Base-by-base conservation (phyloP, 352 stramenopile species). In the Peronospora destructor region DNA sequence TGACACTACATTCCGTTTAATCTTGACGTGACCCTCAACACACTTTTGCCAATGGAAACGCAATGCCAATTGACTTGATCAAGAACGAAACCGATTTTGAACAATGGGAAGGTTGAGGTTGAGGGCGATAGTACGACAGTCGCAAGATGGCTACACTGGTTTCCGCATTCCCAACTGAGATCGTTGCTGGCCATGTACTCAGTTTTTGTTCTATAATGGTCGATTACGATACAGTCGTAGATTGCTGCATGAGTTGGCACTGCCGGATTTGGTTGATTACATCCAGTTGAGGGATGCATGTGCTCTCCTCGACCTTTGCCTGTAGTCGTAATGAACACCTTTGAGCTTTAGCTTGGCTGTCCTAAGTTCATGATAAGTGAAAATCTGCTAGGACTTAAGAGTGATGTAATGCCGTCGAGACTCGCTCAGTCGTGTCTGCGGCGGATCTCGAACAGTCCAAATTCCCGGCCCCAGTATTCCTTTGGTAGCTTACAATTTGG, bases 401-500 rank as follows among this genome's bases (percentile, higher is more conserved):
- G 23, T 26, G 5, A 26, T 36, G 6, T 8, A 36, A 36, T n/a
- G 30, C 36, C 7, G 9, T 26, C 36, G 4, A 16, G 6, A 21
- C 14, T 25, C 14, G 19, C 36, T 25, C 17, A 28, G 28, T 57
- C 33, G 4, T 45, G 47, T 9, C 51, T 34, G 2, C 71, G 69
- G 1, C 59, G 65, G 51, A 92, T 85, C 49, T 90, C 65, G 44
- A 92, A 90, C 12, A 92, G 48, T 7, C 71, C 81, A 66, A 90
- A 92, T 52, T 92, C 81, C 49, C 84, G 85, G 33, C 81, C 73
- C 43, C 71, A 74, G 54, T 74, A 84, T 13, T 77, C 71, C 23
- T 41, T 35, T 10, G 66, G 66, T 8, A 92, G 53, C 40, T 78
- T 56, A 12, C 71, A 62, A 49, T 88, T 78, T 6, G 68, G 47